Evolutionary conservation across 1,284 basidiomycete genomes (phyloP).

Genomic region (Pseudozyma tsukubaensis): DNA sequence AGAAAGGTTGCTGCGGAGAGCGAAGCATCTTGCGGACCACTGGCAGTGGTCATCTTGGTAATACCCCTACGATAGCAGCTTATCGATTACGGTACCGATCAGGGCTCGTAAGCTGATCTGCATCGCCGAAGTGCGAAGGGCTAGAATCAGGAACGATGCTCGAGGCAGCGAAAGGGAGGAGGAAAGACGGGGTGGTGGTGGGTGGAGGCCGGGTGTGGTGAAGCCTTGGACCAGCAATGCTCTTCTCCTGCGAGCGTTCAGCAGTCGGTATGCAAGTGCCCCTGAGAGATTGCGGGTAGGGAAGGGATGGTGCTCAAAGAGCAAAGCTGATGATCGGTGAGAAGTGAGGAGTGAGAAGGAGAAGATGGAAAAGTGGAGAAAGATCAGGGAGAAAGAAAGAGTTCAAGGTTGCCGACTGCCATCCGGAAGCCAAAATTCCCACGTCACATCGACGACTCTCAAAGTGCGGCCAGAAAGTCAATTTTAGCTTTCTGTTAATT

Average conservation of each 20-base stretch:
- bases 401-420: not conserved
- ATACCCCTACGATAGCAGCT: not conserved
- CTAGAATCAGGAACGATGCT: no score
- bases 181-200: no score
- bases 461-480: no score
- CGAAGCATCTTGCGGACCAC: constrained; percentile 13
- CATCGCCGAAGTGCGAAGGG: constrained; percentile 12
- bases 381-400: not conserved
- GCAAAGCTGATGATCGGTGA: not conserved
- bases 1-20: constrained; percentile 46
- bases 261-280: no score
- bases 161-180: no score
- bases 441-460: not conserved
- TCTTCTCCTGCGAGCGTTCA: no score
- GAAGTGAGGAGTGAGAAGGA: not conserved
- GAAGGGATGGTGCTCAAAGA: no score
- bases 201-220: no score
- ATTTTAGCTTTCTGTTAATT: not conserved
- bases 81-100: not conserved
- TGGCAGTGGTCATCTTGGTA: constrained; percentile 23
- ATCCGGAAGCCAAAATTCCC: not conserved
- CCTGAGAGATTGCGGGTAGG: not conserved
- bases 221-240: no score
- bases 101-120: not conserved
- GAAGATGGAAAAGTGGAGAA: not conserved